Evolutionary conservation across 2,329 filamentous ascomycete genomes (phyloP).

Genomic region (Alternaria sp.): DNA sequence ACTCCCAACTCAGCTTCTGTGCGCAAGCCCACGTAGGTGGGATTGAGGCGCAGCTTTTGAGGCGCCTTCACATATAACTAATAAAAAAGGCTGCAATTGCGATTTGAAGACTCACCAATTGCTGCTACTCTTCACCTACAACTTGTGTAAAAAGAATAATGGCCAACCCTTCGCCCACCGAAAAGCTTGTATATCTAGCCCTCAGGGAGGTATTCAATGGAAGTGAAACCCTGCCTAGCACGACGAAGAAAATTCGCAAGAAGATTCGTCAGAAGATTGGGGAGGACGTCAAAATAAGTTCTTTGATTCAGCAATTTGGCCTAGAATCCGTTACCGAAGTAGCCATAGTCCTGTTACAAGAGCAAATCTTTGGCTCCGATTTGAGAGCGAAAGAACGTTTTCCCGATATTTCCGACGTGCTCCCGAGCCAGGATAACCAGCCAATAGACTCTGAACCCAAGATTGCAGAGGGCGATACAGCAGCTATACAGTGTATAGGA

Average conservation of each 20-base stretch:
- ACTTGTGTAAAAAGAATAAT: neutral
- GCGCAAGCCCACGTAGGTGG: neutral
- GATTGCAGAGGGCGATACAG: neutral
- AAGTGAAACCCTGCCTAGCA: neutral
- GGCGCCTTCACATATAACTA: neutral
- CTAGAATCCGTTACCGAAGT: neutral
- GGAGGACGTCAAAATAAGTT: neutral
- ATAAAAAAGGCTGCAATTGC: neutral
- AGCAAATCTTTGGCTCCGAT: constrained; percentile 3
- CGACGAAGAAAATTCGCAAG: neutral
- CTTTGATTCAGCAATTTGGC: neutral
- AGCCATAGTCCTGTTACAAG: neutral
- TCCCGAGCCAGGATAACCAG: neutral
- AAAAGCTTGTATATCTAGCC: constrained; percentile 5
- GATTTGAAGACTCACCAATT: neutral
- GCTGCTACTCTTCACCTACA: neutral
- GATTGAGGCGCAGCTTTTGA: constrained; percentile 3
- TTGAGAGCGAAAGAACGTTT: constrained; percentile 1
- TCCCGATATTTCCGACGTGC: neutral
- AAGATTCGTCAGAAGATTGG: neutral
- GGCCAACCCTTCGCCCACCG: neutral
- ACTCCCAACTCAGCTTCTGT: neutral
- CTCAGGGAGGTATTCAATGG: neutral
- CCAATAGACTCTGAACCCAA: no score
- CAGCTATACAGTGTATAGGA: neutral